A percentile compares a stretch with the other conserved stretches of the same genome.
phyloP scores from a whole-genome alignment of 192 early-diverging fungal species.

The Podila epicladia region DNA sequence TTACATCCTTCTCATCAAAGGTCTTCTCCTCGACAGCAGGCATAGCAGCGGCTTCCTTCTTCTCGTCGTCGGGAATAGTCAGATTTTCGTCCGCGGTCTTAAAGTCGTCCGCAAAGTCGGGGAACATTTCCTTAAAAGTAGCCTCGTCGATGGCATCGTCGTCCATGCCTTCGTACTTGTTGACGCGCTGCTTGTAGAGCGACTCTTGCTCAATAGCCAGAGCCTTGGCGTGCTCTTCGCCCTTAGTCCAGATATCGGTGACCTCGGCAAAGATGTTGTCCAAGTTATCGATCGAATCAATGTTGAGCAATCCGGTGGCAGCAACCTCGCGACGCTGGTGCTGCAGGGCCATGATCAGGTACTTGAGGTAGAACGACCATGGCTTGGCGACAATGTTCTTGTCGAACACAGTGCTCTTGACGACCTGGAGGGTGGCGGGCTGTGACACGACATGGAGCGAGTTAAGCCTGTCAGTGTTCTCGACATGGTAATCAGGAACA shows the following conservation, averaged over 20 bases:
- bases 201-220: conserved; percentile 59
- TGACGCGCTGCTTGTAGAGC: conserved; percentile 65
- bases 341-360: conserved; percentile 58
- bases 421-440: conserved; percentile 37
- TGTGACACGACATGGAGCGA: conserved; percentile 56
- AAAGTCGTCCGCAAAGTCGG: conserved; percentile 87
- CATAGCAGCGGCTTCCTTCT: conserved; percentile 14
- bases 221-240: conserved; percentile 65
- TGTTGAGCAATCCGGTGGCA: conserved; percentile 52
- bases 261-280: conserved; percentile 68
- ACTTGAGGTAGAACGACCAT: conserved; percentile 64
- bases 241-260: conserved; percentile 67
- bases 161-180: conserved; percentile 57
- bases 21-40: conserved; percentile 51
- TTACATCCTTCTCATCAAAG: conserved; percentile 57
- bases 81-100: conserved; percentile 66
- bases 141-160: conserved; percentile 77
- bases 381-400: conserved; percentile 42
- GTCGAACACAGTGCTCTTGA: conserved; percentile 61
- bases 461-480: conserved; percentile 45
- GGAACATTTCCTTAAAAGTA: conserved; percentile 82
- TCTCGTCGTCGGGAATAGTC: conserved; percentile 46
- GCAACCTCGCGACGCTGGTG: conserved; percentile 50
- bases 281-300: conserved; percentile 51
- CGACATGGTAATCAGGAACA: conserved; percentile 45